phyloP scores from a whole-genome alignment of 306 rosid genomes.

The Begonia fuchsioides region DNA sequence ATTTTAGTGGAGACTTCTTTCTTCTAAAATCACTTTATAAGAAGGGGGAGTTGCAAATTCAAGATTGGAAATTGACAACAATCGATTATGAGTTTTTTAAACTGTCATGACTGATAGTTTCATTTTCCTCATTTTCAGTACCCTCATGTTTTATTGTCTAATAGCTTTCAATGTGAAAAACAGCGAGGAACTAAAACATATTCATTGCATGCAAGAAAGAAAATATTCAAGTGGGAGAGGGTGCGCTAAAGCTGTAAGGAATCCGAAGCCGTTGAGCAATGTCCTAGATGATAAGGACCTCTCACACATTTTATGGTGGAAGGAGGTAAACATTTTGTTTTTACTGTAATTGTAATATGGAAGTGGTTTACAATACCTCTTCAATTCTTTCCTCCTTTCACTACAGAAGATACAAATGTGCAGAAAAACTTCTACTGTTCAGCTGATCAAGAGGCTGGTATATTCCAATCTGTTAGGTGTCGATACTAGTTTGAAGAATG shows the following conservation, averaged over 20 bases:
- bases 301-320: slow-evolving; percentile 80
- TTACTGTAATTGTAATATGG: neutral
- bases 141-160: neutral
- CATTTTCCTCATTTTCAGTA: no score
- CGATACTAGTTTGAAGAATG: slow-evolving; percentile 54
- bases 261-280: slow-evolving; percentile 21
- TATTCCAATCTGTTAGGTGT: slow-evolving; percentile 85
- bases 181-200: slow-evolving; percentile 22
- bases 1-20: neutral
- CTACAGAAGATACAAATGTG: slow-evolving; percentile 57
- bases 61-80: no score
- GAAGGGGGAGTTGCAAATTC: no score
- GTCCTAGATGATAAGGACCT: slow-evolving; percentile 51
- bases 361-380: slow-evolving; percentile 2
- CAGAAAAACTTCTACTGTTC: slow-evolving; percentile 60
- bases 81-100: neutral
- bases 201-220: slow-evolving; percentile 24
- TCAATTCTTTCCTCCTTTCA: neutral
- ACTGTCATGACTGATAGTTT: neutral
- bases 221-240: slow-evolving; percentile 25
- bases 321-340: slow-evolving; percentile 34
- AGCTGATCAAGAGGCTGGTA: slow-evolving; percentile 55
- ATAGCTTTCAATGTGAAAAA: slow-evolving; percentile 4
- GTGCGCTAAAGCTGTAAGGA: slow-evolving; percentile 39
- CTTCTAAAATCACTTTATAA: no score